phyloP scores from a whole-genome alignment of 257 asterid genomes.

The Przewalskia tangutica region DNA sequence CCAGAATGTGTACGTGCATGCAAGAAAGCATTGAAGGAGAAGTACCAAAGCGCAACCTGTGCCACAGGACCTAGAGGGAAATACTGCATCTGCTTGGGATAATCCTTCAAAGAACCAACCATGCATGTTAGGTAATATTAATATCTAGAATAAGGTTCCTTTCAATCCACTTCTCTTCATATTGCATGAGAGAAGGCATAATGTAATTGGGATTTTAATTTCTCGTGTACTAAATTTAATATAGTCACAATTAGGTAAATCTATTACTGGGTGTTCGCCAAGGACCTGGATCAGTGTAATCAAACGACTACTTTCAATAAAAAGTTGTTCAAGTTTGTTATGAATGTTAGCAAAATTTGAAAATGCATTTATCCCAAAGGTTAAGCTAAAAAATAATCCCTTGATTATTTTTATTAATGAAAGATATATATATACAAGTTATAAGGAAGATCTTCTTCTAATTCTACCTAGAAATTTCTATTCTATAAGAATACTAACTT shows the following conservation, averaged over 20 bases:
- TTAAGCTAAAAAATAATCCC: no score
- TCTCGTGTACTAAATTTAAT: background rate
- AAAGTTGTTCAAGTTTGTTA: no score
- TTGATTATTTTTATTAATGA: no score
- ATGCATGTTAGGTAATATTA: no score
- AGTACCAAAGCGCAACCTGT: slow-evolving; percentile 41
- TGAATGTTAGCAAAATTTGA: no score
- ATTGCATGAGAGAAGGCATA: background rate
- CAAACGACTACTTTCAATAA: background rate
- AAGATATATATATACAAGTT: no score
- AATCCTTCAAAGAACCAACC: background rate
- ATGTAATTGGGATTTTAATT: background rate
- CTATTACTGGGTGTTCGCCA: no score
- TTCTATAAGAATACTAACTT: no score
- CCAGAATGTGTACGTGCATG: slow-evolving; percentile 41
- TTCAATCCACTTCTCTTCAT: background rate
- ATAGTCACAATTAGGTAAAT: no score
- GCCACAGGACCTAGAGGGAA: slow-evolving; percentile 40
- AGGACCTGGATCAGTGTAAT: background rate
- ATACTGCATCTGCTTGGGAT: slow-evolving; percentile 43
- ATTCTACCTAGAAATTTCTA: no score
- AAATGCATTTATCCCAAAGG: no score
- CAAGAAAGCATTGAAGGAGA: slow-evolving; percentile 23
- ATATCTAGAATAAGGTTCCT: background rate
- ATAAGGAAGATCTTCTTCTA: no score